A percentile compares a stretch with the other conserved stretches of the same genome.
Conservation (phyloP, 495 filamentous ascomycete species). For the Neurospora sp. region DNA sequence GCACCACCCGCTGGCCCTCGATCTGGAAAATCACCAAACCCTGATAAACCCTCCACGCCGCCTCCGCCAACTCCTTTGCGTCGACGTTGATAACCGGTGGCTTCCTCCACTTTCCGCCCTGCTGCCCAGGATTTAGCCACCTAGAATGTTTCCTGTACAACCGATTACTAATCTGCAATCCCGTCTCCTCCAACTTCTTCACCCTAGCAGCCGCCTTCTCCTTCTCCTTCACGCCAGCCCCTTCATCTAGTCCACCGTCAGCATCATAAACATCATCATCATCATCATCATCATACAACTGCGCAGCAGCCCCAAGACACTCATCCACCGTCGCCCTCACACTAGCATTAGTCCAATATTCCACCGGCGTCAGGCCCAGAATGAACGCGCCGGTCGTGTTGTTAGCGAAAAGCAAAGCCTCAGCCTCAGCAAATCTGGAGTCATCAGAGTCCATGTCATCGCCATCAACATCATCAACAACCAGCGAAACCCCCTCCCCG, state of each 20-base stretch:
- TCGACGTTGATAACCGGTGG: background rate
- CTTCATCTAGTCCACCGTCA: no score
- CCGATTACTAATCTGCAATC: background rate
- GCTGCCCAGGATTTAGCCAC: background rate
- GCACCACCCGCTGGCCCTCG: background rate
- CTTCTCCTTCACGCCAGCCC: background rate
- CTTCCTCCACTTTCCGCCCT: background rate
- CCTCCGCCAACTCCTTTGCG: background rate
- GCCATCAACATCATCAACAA: background rate
- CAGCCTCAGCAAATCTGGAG: background rate
- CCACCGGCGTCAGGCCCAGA: conserved; percentile 36
- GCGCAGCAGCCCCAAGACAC: background rate
- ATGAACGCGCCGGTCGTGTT: conserved; percentile 34
- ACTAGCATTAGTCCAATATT: conserved; percentile 40
- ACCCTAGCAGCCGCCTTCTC: background rate
- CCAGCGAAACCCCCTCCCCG: background rate
- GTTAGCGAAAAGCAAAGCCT: conserved; percentile 19
- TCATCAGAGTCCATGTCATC: conserved; percentile 13
- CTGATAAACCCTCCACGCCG: background rate
- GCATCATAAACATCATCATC: background rate
- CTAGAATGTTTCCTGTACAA: background rate
- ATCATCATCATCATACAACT: background rate
- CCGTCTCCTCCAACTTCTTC: background rate
- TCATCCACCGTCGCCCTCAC: conserved; percentile 23
- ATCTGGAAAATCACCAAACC: background rate